A percentile compares a stretch with the other conserved stretches of the same genome.
Conservation (phyloP, 495 filamentous ascomycete species). For the Xylaria acuta region DNA sequence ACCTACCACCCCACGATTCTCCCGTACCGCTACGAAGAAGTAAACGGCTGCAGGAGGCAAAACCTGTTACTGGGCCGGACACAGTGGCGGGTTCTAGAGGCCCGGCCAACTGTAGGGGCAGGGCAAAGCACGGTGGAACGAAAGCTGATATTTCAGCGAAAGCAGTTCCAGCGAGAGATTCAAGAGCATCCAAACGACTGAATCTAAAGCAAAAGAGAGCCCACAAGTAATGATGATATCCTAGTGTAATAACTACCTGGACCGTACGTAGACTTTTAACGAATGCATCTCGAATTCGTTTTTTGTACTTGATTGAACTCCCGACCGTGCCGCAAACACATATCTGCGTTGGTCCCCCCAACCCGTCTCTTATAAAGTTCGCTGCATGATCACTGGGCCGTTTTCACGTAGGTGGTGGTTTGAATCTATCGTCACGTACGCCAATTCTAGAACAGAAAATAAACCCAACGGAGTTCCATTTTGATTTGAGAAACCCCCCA, state of each 20-base stretch:
- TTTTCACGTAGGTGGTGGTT: neutral
- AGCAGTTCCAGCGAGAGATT: neutral
- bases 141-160: neutral
- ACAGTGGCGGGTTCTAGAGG: neutral
- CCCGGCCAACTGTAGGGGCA: neutral
- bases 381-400: neutral
- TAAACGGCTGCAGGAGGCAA: conserved; percentile 3
- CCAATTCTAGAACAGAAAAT: neutral
- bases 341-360: neutral
- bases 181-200: neutral
- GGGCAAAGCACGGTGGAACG: neutral
- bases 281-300: neutral
- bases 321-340: too few species aligned
- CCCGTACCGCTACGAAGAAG: neutral
- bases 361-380: neutral
- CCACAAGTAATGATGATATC: neutral
- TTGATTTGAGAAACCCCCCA: neutral
- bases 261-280: neutral
- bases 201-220: neutral
- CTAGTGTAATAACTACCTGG: neutral
- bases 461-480: neutral
- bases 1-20: neutral
- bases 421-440: neutral
- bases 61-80: neutral
- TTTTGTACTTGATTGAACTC: too few species aligned